These are phyloP conservation scores for Cladorrhinum sp. DNA, from an alignment of 2,329 filamentous ascomycete genomes.

Conservation along the genomic window DNA sequence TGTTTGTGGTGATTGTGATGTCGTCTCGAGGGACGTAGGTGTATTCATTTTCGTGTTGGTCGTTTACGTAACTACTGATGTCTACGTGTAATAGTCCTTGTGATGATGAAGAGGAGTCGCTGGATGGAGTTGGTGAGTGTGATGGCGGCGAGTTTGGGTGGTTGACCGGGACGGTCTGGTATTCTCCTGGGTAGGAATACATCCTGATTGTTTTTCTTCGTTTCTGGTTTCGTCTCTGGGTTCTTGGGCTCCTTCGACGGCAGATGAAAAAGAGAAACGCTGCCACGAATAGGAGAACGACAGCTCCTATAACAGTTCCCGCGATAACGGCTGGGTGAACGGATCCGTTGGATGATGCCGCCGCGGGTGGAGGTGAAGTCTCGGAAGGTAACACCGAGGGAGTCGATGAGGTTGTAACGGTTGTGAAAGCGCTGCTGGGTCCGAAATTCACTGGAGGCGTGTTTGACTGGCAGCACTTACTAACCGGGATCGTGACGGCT, in stretches of 20 bases:
- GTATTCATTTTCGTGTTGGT: background rate
- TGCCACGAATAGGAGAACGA: background rate
- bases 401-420: background rate
- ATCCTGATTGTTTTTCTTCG: slow-evolving; percentile 2
- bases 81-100: slow-evolving; percentile 12
- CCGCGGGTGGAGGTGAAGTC: background rate
- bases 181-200: background rate
- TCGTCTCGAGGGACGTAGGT: background rate
- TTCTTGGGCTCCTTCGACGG: background rate
- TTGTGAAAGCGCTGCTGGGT: background rate
- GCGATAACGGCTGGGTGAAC: background rate
- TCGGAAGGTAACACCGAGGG: background rate
- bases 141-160: slow-evolving; percentile 4
- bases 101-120: slow-evolving; percentile 11
- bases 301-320: background rate
- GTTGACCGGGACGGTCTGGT: slow-evolving; percentile 3
- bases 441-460: background rate
- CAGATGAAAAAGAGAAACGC: slow-evolving; percentile 12
- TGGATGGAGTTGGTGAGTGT: slow-evolving; percentile 2
- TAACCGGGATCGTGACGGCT: slow-evolving; percentile 10
- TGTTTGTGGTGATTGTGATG: background rate
- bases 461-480: slow-evolving; percentile 5
- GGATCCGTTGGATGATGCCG: background rate
- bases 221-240: background rate
- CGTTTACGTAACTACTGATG: slow-evolving; percentile 1